Percentiles rank a stretch among this genome's conserved stretches.
Evolutionary conservation across 208 protist species (phyloP).

Genomic region (Wallacemonas sp.): DNA sequence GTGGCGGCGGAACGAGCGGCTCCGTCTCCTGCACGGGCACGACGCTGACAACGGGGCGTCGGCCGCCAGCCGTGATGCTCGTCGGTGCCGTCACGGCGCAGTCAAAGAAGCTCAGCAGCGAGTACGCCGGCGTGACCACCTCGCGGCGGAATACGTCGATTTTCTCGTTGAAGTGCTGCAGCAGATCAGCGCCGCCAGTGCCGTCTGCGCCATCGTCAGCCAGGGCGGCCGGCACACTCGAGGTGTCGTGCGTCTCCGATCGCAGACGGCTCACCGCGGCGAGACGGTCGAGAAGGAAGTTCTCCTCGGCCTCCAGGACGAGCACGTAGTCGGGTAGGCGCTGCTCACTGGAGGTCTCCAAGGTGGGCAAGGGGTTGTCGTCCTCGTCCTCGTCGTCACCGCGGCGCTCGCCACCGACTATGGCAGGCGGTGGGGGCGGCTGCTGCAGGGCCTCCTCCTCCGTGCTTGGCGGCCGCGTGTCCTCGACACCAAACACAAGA

Average conservation of each 20-base stretch:
- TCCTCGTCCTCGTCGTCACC: constrained; percentile 21
- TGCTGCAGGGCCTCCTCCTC: constrained; percentile 78
- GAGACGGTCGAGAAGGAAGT: constrained; percentile 77
- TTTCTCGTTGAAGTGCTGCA: constrained; percentile 62
- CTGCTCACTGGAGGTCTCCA: constrained; percentile 51
- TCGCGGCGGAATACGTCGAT: constrained; percentile 57
- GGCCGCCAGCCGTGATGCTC: constrained; percentile 36
- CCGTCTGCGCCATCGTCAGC: constrained; percentile 14
- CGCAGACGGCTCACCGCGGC: constrained; percentile 20
- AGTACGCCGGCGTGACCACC: constrained; percentile 63
- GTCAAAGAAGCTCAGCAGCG: constrained; percentile 81
- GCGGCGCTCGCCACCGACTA: background rate
- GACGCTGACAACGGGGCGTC: constrained; percentile 35
- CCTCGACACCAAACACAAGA: constrained; percentile 72
- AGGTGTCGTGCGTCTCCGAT: background rate
- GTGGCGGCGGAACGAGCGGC: constrained; percentile 67
- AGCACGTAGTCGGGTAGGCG: constrained; percentile 81
- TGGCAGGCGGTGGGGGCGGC: constrained; percentile 2
- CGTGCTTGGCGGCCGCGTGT: constrained; percentile 54
- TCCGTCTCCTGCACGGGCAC: constrained; percentile 57
- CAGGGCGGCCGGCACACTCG: constrained; percentile 11
- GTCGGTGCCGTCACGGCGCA: constrained; percentile 49
- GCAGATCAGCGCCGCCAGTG: constrained; percentile 23
- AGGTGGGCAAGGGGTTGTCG: constrained; percentile 17
- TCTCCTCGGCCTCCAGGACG: constrained; percentile 71